Evolutionary conservation across 2,329 filamentous ascomycete genomes (phyloP), one percentile per base, ranked within the genome.

Genomic region (Neofusicoccum parvum): DNA sequence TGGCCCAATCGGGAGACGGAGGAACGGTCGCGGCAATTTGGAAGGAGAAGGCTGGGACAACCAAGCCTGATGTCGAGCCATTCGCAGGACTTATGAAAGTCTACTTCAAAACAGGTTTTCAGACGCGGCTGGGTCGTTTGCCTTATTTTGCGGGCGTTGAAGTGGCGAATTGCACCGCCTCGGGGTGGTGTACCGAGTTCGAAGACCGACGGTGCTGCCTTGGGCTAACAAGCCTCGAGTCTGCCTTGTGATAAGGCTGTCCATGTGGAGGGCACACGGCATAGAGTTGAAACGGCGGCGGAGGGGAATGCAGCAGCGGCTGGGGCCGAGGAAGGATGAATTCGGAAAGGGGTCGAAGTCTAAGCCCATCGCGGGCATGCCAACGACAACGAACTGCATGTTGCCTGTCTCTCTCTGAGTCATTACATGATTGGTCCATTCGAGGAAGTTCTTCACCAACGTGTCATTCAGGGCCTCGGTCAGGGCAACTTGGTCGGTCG

Each of bases 111-210:
- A 60, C 56, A 12, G 17, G 56, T 60, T 48, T 39, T n/a, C 39
- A 12, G 43, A 34, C 12, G 36, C 17, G 43, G 43, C n/a, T 48
- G 17, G 20, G 9, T 36, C 39, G 43, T 23, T 37, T 48, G 56
- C 56, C 56, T 60, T 48, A 20, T 60, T 60, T 11, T 12, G 3
- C 3, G n/a, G 43, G 41, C 32, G 43, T n/a, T 6, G 37, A n/a
- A 32, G 41, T 48, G 56, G 56, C 56, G 32, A 37, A 20, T 39
- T 60, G 56, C 56, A 48, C 41, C 43, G 56, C 56, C 56, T 37
- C 43, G 27, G 27, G n/a, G 2, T 15, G 27, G 20, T 46, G 54
- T 23, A 23, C 23, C 23, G 23, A 23, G 23, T 4, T 15, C 2
- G 23, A 5, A 17, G 43, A 32, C 15, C 9, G 32, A 20, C 4